Evolutionary conservation across 129 eudicot genomes (phyloP).

Genomic region (Arctium minus): DNA sequence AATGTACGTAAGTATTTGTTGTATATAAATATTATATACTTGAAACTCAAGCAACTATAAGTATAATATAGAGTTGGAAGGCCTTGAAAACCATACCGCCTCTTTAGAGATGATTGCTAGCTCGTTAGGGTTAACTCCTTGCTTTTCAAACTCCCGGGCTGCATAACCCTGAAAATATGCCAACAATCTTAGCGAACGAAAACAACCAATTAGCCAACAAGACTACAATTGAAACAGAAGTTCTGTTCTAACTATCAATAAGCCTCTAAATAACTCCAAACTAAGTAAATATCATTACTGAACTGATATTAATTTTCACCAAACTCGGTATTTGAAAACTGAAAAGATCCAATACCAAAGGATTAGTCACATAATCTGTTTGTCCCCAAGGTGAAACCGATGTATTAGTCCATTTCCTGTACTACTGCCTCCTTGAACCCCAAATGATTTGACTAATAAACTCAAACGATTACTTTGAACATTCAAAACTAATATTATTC

Average conservation of each 20-base stretch:
- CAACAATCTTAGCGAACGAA: not conserved
- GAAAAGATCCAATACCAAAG: not conserved
- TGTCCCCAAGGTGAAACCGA: not conserved
- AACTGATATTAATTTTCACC: not conserved
- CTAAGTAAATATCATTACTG: not conserved
- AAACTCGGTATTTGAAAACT: not conserved
- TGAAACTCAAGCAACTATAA: not conserved
- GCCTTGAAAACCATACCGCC: conserved; percentile 43
- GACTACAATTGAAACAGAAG: not conserved
- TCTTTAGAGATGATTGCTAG: conserved; percentile 82
- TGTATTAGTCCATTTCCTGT: not conserved
- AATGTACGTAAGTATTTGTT: not conserved
- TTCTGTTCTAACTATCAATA: not conserved
- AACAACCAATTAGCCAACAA: not conserved
- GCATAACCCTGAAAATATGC: conserved; percentile 68
- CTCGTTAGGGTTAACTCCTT: conserved; percentile 74
- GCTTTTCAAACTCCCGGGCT: conserved; percentile 77
- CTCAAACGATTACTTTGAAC: not conserved
- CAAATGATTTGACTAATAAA: not conserved
- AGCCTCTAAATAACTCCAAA: not conserved
- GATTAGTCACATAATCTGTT: not conserved
- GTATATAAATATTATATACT: not conserved
- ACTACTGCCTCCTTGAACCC: not conserved
- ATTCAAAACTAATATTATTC: not conserved
- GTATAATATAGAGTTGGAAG: not conserved